A percentile compares a stretch with the other conserved stretches of the same genome.
These are phyloP conservation scores for Dovyalis caffra DNA, from an alignment of 345 rosid genomes.

Conservation along the genomic window DNA sequence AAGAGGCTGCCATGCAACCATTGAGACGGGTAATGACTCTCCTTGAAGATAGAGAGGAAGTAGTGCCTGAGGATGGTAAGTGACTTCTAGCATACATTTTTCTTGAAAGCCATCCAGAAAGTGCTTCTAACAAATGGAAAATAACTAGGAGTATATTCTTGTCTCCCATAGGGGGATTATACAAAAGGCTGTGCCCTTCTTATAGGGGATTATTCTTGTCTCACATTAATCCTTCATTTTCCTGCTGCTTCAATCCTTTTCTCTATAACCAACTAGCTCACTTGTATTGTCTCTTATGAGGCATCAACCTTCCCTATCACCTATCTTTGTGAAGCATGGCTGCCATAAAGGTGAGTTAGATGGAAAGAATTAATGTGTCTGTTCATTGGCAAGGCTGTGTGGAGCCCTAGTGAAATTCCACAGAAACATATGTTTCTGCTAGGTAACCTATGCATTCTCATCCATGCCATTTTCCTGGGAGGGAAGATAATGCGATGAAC, in stretches of 20 bases:
- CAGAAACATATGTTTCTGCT: background rate
- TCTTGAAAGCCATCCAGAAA: background rate
- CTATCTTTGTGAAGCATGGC: background rate
- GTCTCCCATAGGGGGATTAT: background rate
- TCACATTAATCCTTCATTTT: too few species aligned
- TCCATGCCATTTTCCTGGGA: background rate
- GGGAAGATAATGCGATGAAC: background rate
- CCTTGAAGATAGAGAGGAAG: constrained; percentile 60
- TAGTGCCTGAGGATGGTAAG: constrained; percentile 80
- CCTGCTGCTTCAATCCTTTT: background rate
- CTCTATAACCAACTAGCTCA: background rate
- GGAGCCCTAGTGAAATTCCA: background rate
- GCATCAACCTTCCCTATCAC: background rate
- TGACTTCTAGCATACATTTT: background rate
- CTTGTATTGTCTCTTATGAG: background rate
- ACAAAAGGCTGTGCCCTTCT: background rate
- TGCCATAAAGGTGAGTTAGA: background rate
- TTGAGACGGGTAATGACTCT: constrained; percentile 65
- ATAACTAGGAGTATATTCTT: background rate
- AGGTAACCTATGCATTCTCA: constrained; percentile 1
- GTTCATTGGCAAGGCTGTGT: background rate
- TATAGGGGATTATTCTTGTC: too few species aligned
- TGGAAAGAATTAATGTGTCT: background rate
- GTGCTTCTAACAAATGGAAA: background rate
- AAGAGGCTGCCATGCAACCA: constrained; percentile 98